A percentile compares a stretch with the other conserved stretches of the same genome.
These are phyloP conservation scores for Suillus subaureus DNA, from an alignment of 768 basidiomycete genomes.

Conservation along the genomic window DNA sequence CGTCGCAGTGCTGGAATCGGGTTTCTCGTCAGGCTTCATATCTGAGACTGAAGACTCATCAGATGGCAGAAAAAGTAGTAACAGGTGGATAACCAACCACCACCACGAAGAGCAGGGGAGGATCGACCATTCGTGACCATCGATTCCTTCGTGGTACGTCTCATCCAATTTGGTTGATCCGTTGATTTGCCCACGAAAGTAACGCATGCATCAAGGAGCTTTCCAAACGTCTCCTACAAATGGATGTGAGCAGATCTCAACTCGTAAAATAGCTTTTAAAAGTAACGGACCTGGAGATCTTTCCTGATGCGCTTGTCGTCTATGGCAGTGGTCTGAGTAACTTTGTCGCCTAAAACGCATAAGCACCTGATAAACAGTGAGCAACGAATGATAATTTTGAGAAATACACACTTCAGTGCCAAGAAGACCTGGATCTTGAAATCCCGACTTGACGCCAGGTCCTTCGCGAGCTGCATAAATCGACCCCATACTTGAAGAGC, in stretches of 20 bases:
- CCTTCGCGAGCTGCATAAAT: conserved; percentile 76
- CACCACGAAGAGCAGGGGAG: conserved; percentile 61
- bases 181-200: conserved; percentile 70
- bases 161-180: conserved; percentile 81
- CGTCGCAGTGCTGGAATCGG: conserved; percentile 45
- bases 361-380: conserved; percentile 56
- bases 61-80: conserved; percentile 8
- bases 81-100: conserved; percentile 38
- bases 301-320: conserved; percentile 88
- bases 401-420: conserved; percentile 61
- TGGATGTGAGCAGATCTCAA: conserved; percentile 1
- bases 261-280: background rate
- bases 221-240: conserved; percentile 76
- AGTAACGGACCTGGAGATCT: conserved; percentile 73
- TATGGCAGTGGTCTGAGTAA: conserved; percentile 86
- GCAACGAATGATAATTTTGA: conserved; percentile 7
- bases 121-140: conserved; percentile 66
- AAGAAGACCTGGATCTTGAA: conserved; percentile 75
- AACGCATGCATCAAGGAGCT: conserved; percentile 81
- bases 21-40: conserved; percentile 62
- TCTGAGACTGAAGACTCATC: conserved; percentile 32
- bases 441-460: conserved; percentile 66
- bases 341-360: conserved; percentile 76
- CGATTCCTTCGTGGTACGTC: conserved; percentile 65
- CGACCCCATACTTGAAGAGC: conserved; percentile 92